Evolutionary conservation across 768 basidiomycete genomes (phyloP).

Genomic region (Rhodotorula sphaerocarpa): DNA sequence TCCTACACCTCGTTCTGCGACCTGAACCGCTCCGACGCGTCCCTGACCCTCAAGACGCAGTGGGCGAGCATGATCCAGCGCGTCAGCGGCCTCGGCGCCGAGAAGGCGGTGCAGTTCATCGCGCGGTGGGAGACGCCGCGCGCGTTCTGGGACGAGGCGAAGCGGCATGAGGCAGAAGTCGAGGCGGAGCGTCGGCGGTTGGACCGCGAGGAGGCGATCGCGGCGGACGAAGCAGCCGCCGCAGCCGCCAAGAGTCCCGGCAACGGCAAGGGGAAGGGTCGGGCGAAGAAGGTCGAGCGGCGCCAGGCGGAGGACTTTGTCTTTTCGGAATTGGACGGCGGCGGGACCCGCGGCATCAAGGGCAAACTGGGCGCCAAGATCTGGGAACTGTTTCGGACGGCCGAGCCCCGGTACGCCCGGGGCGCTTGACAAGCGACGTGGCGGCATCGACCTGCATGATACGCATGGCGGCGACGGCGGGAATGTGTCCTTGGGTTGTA

Average conservation of each 20-base stretch:
- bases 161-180: slow-evolving; percentile 1
- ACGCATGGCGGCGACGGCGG: too few species aligned
- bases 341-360: slow-evolving; percentile 23
- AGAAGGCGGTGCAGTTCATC: slow-evolving; percentile 43
- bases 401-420: slow-evolving; percentile 1
- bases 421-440: not conserved
- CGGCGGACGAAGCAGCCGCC: not conserved
- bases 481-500: too few species aligned
- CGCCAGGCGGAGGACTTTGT: slow-evolving; percentile 30
- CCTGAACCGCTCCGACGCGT: slow-evolving; percentile 43
- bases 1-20: slow-evolving; percentile 41
- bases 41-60: slow-evolving; percentile 39
- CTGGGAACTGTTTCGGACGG: slow-evolving; percentile 23
- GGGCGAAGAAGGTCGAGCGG: slow-evolving; percentile 13
- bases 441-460: too few species aligned
- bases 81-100: slow-evolving; percentile 44
- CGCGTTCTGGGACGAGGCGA: slow-evolving; percentile 13
- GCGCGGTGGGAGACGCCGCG: slow-evolving; percentile 42
- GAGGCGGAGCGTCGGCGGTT: slow-evolving; percentile 12
- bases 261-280: not conserved
- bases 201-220: too few species aligned
- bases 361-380: slow-evolving; percentile 18
- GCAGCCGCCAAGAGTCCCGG: not conserved
- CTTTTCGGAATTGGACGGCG: slow-evolving; percentile 1
- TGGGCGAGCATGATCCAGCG: slow-evolving; percentile 45